phyloP scores from a whole-genome alignment of 148 eudicot genomes.

The Spergularia marina region DNA sequence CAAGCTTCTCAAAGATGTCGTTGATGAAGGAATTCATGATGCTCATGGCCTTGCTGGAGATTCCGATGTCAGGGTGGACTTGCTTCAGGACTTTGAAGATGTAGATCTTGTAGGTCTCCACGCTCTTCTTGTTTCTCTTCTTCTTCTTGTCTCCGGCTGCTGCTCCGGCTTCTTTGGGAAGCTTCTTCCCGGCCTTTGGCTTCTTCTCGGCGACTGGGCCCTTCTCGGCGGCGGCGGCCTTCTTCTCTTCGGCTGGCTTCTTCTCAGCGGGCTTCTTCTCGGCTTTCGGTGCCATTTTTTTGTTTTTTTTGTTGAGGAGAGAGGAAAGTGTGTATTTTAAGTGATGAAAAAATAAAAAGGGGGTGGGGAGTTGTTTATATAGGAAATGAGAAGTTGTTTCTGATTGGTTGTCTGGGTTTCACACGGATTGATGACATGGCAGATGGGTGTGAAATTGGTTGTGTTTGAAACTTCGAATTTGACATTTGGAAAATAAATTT shows the following conservation, averaged over 20 bases:
- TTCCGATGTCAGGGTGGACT: slow-evolving; percentile 54
- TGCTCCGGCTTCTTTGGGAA: slow-evolving; percentile 40
- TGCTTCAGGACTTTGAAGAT: slow-evolving; percentile 55
- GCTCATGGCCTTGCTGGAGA: slow-evolving; percentile 55
- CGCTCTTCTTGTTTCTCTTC: slow-evolving; percentile 51
- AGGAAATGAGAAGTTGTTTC: too few species aligned
- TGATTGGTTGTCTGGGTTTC: too few species aligned
- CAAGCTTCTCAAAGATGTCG: slow-evolving; percentile 53
- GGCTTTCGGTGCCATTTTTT: slow-evolving; percentile 42
- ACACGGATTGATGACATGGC: too few species aligned
- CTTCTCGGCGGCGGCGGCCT: slow-evolving; percentile 31
- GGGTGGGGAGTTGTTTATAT: too few species aligned
- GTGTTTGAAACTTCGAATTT: too few species aligned
- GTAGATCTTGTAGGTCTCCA: slow-evolving; percentile 55
- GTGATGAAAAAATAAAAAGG: too few species aligned
- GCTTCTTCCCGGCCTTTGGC: slow-evolving; percentile 49
- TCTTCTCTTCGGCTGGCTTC: slow-evolving; percentile 42
- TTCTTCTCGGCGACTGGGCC: slow-evolving; percentile 43
- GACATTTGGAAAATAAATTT: too few species aligned
- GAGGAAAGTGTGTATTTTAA: background rate
- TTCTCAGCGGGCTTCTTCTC: slow-evolving; percentile 47
- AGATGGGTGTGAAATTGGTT: too few species aligned
- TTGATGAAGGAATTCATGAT: slow-evolving; percentile 56
- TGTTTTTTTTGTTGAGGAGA: background rate
- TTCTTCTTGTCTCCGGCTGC: slow-evolving; percentile 48